Evolutionary conservation across 169 alveolate species (phyloP).

Genomic region (Plasmodium vinckei): DNA sequence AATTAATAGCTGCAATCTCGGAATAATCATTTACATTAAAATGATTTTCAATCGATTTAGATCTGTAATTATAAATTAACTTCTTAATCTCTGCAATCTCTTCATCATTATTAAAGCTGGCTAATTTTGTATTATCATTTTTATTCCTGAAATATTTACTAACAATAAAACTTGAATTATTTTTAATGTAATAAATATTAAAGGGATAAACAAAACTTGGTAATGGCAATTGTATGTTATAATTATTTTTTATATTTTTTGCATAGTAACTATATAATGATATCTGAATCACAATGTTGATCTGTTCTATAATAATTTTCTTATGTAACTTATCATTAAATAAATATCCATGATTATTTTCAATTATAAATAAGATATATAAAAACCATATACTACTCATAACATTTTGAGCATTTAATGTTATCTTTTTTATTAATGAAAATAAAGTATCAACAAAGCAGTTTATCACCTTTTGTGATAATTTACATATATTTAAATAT

Average conservation of each 20-base stretch:
- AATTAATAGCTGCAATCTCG: constrained; percentile 68
- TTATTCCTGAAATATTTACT: constrained; percentile 21
- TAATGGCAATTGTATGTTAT: constrained; percentile 50
- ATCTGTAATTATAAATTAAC: background rate
- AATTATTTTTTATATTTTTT: constrained; percentile 66
- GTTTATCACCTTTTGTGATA: constrained; percentile 37
- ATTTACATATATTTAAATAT: constrained; percentile 57
- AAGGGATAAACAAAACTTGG: constrained; percentile 60
- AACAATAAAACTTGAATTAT: constrained; percentile 28
- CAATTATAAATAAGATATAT: constrained; percentile 54
- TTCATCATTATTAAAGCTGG: background rate
- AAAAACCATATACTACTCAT: constrained; percentile 76
- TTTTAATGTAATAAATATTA: constrained; percentile 32
- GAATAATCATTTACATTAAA: constrained; percentile 71
- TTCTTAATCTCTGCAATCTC: too few relatives aligned
- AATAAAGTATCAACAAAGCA: constrained; percentile 57
- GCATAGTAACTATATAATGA: constrained; percentile 62
- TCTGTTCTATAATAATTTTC: constrained; percentile 62
- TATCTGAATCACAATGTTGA: constrained; percentile 45
- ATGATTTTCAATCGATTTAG: constrained; percentile 42
- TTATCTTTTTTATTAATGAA: constrained; percentile 51
- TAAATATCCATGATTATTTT: constrained; percentile 43
- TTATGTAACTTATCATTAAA: constrained; percentile 69
- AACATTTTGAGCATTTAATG: constrained; percentile 51
- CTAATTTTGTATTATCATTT: constrained; percentile 5